These are phyloP conservation scores for Polyplosphaeria fusca DNA, from an alignment of 495 filamentous ascomycete genomes.

Conservation along the genomic window DNA sequence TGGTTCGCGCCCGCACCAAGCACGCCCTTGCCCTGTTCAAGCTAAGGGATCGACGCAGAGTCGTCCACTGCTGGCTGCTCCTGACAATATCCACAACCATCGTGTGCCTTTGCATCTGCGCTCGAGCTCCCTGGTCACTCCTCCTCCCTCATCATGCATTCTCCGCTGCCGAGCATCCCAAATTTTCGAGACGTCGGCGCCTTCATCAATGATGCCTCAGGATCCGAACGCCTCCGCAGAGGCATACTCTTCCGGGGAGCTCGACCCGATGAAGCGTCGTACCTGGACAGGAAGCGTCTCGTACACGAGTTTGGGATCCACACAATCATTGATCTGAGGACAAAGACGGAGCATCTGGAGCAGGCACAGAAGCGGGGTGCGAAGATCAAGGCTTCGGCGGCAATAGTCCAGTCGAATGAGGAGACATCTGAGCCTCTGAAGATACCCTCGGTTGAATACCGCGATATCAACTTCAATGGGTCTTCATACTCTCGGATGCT, in stretches of 20 bases:
- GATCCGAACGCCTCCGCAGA: constrained; percentile 57
- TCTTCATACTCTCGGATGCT: constrained; percentile 65
- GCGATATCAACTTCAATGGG: constrained; percentile 70
- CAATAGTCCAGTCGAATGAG: constrained; percentile 44
- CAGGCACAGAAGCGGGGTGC: constrained; percentile 62
- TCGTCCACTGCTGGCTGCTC: not conserved
- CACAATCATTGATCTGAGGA: constrained; percentile 74
- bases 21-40: not conserved
- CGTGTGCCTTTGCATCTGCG: not conserved
- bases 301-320: constrained; percentile 61
- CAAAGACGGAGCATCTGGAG: constrained; percentile 73
- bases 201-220: constrained; percentile 60
- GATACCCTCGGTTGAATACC: constrained; percentile 59
- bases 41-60: not conserved
- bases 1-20: constrained; percentile 4
- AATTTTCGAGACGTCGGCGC: constrained; percentile 86
- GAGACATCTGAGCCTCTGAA: constrained; percentile 48
- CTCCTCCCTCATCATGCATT: not conserved
- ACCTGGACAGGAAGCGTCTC: constrained; percentile 58
- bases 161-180: constrained; percentile 60
- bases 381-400: constrained; percentile 41
- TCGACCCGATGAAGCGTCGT: constrained; percentile 68
- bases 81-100: not conserved
- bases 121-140: not conserved
- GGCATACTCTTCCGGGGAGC: constrained; percentile 73